phyloP scores from a whole-genome alignment of 169 alveolate species.

The Eimeria maxima region DNA sequence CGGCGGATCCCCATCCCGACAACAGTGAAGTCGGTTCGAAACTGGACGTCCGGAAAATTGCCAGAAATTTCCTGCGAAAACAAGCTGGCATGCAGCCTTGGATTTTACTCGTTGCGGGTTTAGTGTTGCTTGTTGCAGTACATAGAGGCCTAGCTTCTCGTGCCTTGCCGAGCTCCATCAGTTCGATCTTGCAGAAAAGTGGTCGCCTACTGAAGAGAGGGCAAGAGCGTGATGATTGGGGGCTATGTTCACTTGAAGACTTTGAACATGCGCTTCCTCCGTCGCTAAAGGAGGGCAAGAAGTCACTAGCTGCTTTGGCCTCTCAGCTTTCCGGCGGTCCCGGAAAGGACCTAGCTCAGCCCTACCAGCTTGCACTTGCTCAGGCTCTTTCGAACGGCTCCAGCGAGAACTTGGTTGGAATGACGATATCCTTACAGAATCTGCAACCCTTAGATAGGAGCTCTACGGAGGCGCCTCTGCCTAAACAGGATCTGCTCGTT shows the following conservation, averaged over 20 bases:
- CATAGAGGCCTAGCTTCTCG: not conserved
- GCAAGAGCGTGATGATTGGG: conserved; percentile 16
- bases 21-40: not conserved
- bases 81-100: not conserved
- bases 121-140: not conserved
- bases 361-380: not conserved
- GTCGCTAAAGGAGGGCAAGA: not conserved
- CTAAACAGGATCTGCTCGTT: not conserved
- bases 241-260: not conserved
- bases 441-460: not conserved
- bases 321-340: not conserved
- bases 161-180: not conserved
- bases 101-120: not conserved
- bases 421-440: not conserved
- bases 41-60: not conserved
- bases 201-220: not conserved
- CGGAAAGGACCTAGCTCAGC: not conserved
- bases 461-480: not conserved
- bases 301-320: not conserved
- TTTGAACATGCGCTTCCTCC: conserved; percentile 30
- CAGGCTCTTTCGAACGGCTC: not conserved
- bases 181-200: not conserved
- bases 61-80: not conserved
- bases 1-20: not conserved
- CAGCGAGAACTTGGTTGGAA: not conserved